Base-by-base conservation (phyloP, 805 yeast species). In the Candida cerambycidarum region DNA sequence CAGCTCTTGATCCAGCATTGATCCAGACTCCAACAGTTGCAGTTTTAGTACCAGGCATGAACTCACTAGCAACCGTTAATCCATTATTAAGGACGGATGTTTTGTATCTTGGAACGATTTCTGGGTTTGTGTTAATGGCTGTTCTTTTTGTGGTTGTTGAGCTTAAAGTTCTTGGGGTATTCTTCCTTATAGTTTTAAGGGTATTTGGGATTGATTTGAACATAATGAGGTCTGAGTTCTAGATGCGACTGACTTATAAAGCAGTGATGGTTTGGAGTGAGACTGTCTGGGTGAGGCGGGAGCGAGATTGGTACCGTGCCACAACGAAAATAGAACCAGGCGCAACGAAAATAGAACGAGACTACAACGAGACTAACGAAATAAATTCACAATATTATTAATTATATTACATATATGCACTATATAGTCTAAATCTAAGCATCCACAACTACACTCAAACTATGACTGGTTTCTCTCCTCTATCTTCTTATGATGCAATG, bases 1-100 rank as follows among this genome's bases (percentile, higher is more conserved):
- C 99, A 3, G 98, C 98, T 48, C 99, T 76, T 3, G 97, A 90
- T 2, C 99, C 99, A 31, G 99, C 97, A 66, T 93, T 97, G 48
- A 93, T 89, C 92, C 97, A 95, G 42, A 93, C 92, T 2, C 98
- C 99, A 11, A 93, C 97, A 1, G 99, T 93, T 47, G 99, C 98
- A 33, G 97, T 89, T 53, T 84, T 76, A 6, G 95, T 83, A 48
- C 85, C 83, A 9, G 98, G 98, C 60, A 86, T 80, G 33, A 75
- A 58, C 61, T 93, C 98, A 35, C 95, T 78, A 42, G 98, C 99
- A 30, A 92, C 96, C 0, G 97, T 92, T 33, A 93, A 67, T 2
- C 99, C 99, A 61, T 93, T 93, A n/a, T 83, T 71, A 41, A 93
- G 72, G 3, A 83, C 79, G 1, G 97, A 79, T 8, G 89, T 85